Conservation (phyloP, 768 basidiomycete genomes). For the Boletus vermiculosoides region DNA sequence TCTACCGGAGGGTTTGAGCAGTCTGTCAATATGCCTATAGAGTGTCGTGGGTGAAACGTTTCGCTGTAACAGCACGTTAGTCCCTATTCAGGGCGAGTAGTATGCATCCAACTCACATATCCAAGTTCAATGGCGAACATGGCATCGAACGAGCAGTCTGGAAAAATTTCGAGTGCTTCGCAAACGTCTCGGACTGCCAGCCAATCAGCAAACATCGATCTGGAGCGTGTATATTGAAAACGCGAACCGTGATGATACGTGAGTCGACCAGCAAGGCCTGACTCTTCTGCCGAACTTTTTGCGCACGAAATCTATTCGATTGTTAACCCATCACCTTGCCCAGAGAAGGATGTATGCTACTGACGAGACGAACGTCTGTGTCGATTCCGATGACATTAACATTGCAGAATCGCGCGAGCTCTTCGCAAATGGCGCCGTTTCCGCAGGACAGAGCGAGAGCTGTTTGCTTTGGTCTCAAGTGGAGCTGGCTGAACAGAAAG, state of each 20-base stretch:
- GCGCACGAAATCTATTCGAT: constrained; percentile 1
- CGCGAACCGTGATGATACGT: constrained; percentile 3
- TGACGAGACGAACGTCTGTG: neutral
- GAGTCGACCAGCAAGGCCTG: neutral
- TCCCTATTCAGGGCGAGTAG: neutral
- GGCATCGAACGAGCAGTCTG: constrained; percentile 7
- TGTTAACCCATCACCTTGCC: too few species aligned
- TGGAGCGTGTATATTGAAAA: neutral
- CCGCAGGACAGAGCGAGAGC: constrained; percentile 7
- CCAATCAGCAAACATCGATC: neutral
- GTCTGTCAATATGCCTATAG: neutral
- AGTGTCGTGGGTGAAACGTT: neutral
- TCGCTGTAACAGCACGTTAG: neutral
- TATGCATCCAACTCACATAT: neutral
- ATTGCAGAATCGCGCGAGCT: constrained; percentile 6
- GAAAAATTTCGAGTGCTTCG: constrained; percentile 1
- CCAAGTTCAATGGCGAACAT: constrained; percentile 7
- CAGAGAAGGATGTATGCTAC: neutral
- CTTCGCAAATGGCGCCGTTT: neutral
- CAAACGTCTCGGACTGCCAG: neutral
- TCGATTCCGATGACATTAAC: constrained; percentile 4
- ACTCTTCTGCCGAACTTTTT: neutral
- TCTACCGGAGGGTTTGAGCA: constrained; percentile 8
- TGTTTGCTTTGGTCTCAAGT: constrained; percentile 3
- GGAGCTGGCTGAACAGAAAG: constrained; percentile 3